phyloP scores from a whole-genome alignment of 768 basidiomycete genomes.

The Tulasnella sp. region DNA sequence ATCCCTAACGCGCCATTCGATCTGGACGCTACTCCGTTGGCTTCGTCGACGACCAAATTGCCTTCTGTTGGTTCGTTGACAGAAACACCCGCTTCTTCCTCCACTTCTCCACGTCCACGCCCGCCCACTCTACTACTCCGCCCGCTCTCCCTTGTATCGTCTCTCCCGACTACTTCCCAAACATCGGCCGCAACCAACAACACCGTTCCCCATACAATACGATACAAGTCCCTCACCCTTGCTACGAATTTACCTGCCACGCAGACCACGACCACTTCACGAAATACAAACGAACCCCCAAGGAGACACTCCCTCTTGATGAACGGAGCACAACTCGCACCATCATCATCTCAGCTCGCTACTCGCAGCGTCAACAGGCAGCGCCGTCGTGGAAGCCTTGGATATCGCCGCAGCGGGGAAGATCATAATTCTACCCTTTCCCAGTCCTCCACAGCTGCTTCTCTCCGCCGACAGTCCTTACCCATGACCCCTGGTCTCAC shows the following conservation, averaged over 20 bases:
- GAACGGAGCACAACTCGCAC: conserved; percentile 17
- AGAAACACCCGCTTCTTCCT: conserved; percentile 30
- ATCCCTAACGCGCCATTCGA: conserved; percentile 47
- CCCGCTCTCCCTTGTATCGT: conserved; percentile 30
- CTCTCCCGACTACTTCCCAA: conserved; percentile 28
- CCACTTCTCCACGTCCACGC: conserved; percentile 20
- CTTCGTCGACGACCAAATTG: conserved; percentile 64
- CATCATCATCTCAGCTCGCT: conserved; percentile 12
- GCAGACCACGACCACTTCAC: conserved; percentile 6
- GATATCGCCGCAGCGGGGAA: conserved; percentile 22
- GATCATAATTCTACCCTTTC: neutral
- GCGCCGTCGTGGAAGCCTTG: conserved; percentile 21
- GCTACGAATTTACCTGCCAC: conserved; percentile 33
- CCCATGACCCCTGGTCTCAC: conserved; percentile 67
- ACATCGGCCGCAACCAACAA: conserved; percentile 33
- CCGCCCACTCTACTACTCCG: conserved; percentile 25
- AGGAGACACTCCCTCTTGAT: conserved; percentile 12
- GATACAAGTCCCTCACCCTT: conserved; percentile 55
- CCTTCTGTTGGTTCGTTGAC: conserved; percentile 41
- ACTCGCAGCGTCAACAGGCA: conserved; percentile 6
- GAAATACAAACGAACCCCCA: conserved; percentile 8
- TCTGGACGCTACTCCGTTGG: conserved; percentile 41
- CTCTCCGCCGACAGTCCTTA: conserved; percentile 18
- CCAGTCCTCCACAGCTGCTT: conserved; percentile 30
- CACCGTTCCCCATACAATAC: conserved; percentile 48